Base-by-base conservation (phyloP, 1,284 basidiomycete species). In the Rhizoctonia solani region DNA sequence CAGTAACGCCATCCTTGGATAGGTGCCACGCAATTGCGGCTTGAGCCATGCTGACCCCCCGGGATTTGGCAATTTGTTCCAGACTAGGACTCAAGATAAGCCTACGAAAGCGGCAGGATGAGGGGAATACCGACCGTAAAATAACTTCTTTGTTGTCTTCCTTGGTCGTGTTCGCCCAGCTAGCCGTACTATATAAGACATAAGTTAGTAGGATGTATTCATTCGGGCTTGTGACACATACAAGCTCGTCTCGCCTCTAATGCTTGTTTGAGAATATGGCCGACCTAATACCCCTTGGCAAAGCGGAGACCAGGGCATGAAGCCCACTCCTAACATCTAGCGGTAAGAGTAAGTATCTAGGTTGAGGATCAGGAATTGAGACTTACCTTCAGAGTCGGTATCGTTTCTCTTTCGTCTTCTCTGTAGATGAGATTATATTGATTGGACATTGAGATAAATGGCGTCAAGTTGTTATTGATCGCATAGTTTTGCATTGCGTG, bases 401-500 rank as follows among this genome's bases (percentile, higher is more conserved):
- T 69, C 75, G 76, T 76, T 67, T 76, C 75, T 14, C 74, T 68
- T 68, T 75, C 75, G 44, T 76, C 74, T 54, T 76, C 74, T 29
- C 72, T 71, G 63, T 71, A 73, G 9, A 72, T 23, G 5, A 67
- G 44, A 53, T 69, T 70, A 54, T 69, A 69, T 39, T 71, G 69
- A 71, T 79, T 78, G 68, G 81, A 80, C 80, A 81, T 81, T 34
- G 74, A 74, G 72, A 79, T 77, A 71, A 79, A 79, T 21, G 75
- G 75, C 16, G 77, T 78, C 42, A 78, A 73, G 32, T 71, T 70
- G 72, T 78, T 75, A 66, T 72, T 72, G 68, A 75, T 75, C 2
- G 78, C 78, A 70, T 77, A 78, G 70, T 76, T 52, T 41, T 69
- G 68, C 66, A 68, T 68, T 39, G 53, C 69, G 46, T 76, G 74